phyloP scores from a whole-genome alignment of 2,329 filamentous ascomycete genomes.

The Talaromyces marneffei region DNA sequence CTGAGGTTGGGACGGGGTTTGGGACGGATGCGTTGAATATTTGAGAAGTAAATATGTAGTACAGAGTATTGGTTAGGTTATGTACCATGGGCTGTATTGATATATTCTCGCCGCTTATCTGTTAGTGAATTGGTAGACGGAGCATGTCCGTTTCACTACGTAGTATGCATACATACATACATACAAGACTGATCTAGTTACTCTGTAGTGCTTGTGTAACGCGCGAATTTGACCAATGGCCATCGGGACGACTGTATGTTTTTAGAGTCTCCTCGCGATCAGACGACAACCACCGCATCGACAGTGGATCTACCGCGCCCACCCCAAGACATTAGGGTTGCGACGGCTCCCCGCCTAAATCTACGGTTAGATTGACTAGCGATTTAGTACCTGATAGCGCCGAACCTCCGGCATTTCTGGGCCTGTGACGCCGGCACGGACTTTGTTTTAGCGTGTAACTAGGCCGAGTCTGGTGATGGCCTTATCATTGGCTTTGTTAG shows the following conservation, averaged over 20 bases:
- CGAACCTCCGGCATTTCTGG: not conserved
- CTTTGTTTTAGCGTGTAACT: not conserved
- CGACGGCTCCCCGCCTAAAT: not conserved
- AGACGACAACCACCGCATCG: not conserved
- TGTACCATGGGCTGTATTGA: too few relatives aligned
- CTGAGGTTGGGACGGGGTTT: not conserved
- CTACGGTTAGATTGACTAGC: not conserved
- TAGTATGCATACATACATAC: too few relatives aligned
- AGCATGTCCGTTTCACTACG: too few relatives aligned
- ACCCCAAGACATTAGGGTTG: not conserved
- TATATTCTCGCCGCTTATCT: not conserved
- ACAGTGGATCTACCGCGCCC: not conserved
- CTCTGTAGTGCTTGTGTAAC: not conserved
- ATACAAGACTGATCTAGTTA: not conserved
- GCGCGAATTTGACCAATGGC: not conserved
- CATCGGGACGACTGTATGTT: not conserved
- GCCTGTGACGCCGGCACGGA: not conserved
- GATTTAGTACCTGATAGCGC: not conserved
- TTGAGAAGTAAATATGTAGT: not conserved
- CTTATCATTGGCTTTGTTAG: not conserved
- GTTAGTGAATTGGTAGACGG: not conserved
- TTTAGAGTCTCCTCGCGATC: not conserved
- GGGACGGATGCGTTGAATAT: not conserved
- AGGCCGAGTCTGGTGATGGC: not conserved
- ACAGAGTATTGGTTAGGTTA: too few relatives aligned